phyloP scores from a whole-genome alignment of 345 rosid species.

The Linum lewisii region DNA sequence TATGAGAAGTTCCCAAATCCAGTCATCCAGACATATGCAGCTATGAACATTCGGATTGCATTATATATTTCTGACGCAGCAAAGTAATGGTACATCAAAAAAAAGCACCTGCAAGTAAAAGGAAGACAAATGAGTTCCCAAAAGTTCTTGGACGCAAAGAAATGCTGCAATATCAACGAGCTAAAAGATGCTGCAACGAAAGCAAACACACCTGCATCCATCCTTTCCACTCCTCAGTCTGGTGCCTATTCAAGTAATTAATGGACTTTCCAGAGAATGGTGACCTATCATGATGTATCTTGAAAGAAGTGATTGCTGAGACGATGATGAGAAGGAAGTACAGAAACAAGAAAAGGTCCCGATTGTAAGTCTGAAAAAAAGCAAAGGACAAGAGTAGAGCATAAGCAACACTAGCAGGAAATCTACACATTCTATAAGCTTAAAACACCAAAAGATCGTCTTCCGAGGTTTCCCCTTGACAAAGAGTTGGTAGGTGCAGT shows the following conservation, averaged over 20 bases:
- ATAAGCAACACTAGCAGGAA: constrained; percentile 9
- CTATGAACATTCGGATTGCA: constrained; percentile 90
- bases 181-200: neutral
- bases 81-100: constrained; percentile 99
- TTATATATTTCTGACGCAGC: constrained; percentile 90
- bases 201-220: constrained; percentile 94
- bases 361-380: constrained; percentile 66
- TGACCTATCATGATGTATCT: constrained; percentile 73
- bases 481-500: too few relatives aligned
- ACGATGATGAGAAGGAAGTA: constrained; percentile 93
- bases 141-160: constrained; percentile 1
- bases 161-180: neutral
- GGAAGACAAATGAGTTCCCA: constrained; percentile 11
- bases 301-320: constrained; percentile 89
- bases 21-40: constrained; percentile 99
- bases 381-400: constrained; percentile 14
- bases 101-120: constrained; percentile 57
- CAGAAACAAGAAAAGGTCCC: constrained; percentile 86
- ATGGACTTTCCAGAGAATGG: constrained; percentile 82
- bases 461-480: too few relatives aligned
- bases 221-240: constrained; percentile 99
- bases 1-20: constrained; percentile 99
- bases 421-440: neutral
- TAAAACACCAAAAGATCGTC: too few relatives aligned
- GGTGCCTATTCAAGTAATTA: constrained; percentile 92